phyloP scores from a whole-genome alignment of 2,329 filamentous ascomycete genomes.

The Apiospora kogelbergensis region DNA sequence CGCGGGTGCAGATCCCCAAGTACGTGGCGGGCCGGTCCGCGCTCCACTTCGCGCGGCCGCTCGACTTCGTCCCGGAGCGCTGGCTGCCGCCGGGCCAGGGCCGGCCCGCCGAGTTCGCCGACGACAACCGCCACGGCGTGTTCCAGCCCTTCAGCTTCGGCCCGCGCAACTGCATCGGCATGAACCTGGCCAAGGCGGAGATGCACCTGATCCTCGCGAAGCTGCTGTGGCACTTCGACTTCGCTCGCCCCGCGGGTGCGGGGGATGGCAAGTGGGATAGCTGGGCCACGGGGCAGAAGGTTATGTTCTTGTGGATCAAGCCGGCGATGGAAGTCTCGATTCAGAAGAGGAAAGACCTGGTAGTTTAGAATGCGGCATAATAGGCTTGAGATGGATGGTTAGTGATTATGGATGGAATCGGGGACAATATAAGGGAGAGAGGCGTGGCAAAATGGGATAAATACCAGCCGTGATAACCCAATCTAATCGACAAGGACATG shows the following conservation, averaged over 20 bases:
- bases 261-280: neutral
- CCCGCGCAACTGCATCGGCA: constrained; percentile 40
- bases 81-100: constrained; percentile 28
- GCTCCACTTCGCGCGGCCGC: constrained; percentile 36
- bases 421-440: no score
- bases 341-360: neutral
- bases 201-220: constrained; percentile 35
- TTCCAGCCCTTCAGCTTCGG: constrained; percentile 36
- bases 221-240: constrained; percentile 34
- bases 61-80: constrained; percentile 39
- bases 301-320: neutral
- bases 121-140: constrained; percentile 33
- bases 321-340: neutral
- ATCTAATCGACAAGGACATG: no score
- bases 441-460: no score
- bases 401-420: no score
- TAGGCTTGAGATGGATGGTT: neutral
- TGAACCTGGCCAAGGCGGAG: constrained; percentile 37
- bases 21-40: constrained; percentile 35
- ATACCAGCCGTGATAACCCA: no score
- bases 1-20: constrained; percentile 31
- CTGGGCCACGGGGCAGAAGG: neutral
- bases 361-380: neutral
- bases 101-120: constrained; percentile 24
- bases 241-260: neutral